Evolutionary conservation across 495 filamentous ascomycete species (phyloP).

Genomic region (Tuber microsphaerosporum): DNA sequence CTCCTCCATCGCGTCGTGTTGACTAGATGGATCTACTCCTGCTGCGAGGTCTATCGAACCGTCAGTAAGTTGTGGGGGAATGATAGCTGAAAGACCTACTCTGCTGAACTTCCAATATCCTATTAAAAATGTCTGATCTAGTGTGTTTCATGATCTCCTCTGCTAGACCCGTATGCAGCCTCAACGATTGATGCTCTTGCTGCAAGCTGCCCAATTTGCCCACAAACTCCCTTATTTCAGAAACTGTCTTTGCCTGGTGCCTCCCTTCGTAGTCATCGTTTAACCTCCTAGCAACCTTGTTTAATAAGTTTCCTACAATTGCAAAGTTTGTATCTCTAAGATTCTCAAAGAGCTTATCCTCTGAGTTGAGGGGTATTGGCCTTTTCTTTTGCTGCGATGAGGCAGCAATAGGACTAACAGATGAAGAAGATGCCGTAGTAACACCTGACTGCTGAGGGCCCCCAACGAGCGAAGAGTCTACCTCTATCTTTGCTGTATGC

Average conservation of each 20-base stretch:
- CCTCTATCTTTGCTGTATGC: conserved; percentile 67
- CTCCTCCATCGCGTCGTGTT: conserved; percentile 87
- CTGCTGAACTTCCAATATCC: conserved; percentile 86
- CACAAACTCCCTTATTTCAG: conserved; percentile 88
- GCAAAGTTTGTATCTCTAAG: conserved; percentile 92
- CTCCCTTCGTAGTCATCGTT: conserved; percentile 82
- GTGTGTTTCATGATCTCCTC: conserved; percentile 95
- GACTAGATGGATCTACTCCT: conserved; percentile 75
- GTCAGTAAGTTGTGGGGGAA: conserved; percentile 13
- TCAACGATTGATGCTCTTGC: conserved; percentile 83
- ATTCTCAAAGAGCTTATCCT: conserved; percentile 81
- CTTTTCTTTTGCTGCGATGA: conserved; percentile 65
- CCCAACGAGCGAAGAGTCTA: conserved; percentile 88
- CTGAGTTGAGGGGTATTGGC: conserved; percentile 82
- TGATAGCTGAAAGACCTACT: conserved; percentile 43
- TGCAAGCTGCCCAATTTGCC: conserved; percentile 85
- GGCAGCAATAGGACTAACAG: conserved; percentile 47
- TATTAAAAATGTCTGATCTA: conserved; percentile 75
- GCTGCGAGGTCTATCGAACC: conserved; percentile 59
- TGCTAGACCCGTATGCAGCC: conserved; percentile 81
- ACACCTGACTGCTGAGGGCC: conserved; percentile 53
- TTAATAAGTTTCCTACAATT: conserved; percentile 78
- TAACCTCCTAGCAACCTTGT: conserved; percentile 82
- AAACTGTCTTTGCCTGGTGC: conserved; percentile 78
- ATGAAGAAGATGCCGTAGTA: conserved; percentile 50